Evolutionary conservation across 805 yeast species (phyloP).

Genomic region (Candida takata): DNA sequence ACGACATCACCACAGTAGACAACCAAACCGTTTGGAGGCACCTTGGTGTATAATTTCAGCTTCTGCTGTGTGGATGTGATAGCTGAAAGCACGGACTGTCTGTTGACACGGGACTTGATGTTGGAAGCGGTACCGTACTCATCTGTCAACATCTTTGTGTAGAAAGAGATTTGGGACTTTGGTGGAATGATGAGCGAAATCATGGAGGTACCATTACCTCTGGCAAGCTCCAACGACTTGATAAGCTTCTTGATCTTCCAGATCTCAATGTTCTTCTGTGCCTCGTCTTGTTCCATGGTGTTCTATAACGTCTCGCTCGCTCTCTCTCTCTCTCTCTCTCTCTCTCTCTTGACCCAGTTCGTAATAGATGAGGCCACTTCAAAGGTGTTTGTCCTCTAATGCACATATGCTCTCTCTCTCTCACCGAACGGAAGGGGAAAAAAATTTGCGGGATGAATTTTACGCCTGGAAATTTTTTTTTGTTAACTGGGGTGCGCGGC

Average conservation of each 20-base stretch:
- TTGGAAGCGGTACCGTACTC: constrained; percentile 99
- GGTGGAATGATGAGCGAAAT: constrained; percentile 95
- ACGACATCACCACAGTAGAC: constrained; percentile 97
- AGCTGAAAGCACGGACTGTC: constrained; percentile 91
- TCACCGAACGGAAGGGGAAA: not conserved
- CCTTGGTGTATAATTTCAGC: constrained; percentile 78
- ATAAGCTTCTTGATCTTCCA: constrained; percentile 97
- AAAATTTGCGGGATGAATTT: constrained; percentile 1
- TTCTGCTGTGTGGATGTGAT: constrained; percentile 98
- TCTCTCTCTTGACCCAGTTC: too few relatives aligned
- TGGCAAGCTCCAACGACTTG: constrained; percentile 79
- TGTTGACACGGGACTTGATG: constrained; percentile 94
- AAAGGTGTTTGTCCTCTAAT: too few relatives aligned
- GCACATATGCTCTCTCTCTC: too few relatives aligned
- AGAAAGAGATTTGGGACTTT: constrained; percentile 82
- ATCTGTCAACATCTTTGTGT: constrained; percentile 88
- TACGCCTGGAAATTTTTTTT: not conserved
- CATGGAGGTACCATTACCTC: constrained; percentile 99
- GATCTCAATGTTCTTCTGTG: constrained; percentile 95
- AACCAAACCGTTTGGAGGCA: constrained; percentile 93
- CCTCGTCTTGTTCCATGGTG: constrained; percentile 40
- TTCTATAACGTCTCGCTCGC: too few relatives aligned
- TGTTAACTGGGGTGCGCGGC: too few relatives aligned
- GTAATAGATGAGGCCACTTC: too few relatives aligned
- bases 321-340: too few relatives aligned